These are phyloP conservation scores for Chalaropsis ovoidea DNA, from an alignment of 2,329 filamentous ascomycete genomes.

Conservation along the genomic window DNA sequence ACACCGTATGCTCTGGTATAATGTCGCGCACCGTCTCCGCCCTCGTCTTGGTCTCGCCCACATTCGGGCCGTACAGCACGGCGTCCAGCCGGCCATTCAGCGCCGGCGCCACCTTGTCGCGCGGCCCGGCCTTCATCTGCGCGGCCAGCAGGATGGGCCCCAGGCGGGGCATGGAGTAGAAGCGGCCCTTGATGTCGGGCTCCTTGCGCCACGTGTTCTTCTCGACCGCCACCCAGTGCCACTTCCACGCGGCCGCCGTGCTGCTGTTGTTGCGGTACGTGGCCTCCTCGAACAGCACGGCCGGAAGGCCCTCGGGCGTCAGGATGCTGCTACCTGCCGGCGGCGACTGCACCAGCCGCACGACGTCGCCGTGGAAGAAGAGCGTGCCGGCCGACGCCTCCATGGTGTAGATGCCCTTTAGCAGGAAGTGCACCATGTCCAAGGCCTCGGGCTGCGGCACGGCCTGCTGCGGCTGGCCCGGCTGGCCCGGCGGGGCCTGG, in stretches of 20 bases:
- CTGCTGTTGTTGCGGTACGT: slow-evolving; percentile 35
- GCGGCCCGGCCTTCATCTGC: slow-evolving; percentile 34
- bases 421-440: slow-evolving; percentile 27
- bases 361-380: slow-evolving; percentile 36
- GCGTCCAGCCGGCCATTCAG: slow-evolving; percentile 44
- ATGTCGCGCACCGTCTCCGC: slow-evolving; percentile 38
- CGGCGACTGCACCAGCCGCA: slow-evolving; percentile 30
- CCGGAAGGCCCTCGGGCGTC: slow-evolving; percentile 34
- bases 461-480: not conserved
- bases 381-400: slow-evolving; percentile 15
- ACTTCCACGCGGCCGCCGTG: slow-evolving; percentile 31
- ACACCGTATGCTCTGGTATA: slow-evolving; percentile 30
- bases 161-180: slow-evolving; percentile 47
- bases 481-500: slow-evolving; percentile 28
- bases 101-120: slow-evolving; percentile 29
- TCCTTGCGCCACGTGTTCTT: slow-evolving; percentile 42
- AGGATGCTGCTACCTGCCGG: slow-evolving; percentile 25
- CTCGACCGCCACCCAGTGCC: slow-evolving; percentile 36
- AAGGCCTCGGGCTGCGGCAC: slow-evolving; percentile 30
- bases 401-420: slow-evolving; percentile 24
- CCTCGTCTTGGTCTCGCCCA: slow-evolving; percentile 37
- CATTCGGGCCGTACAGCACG: slow-evolving; percentile 32
- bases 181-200: slow-evolving; percentile 43
- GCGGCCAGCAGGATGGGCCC: slow-evolving; percentile 41
- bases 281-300: slow-evolving; percentile 35